A percentile compares a stretch with the other conserved stretches of the same genome.
Evolutionary conservation across 345 rosid genomes (phyloP).

Genomic region (Barbarea vulgaris): DNA sequence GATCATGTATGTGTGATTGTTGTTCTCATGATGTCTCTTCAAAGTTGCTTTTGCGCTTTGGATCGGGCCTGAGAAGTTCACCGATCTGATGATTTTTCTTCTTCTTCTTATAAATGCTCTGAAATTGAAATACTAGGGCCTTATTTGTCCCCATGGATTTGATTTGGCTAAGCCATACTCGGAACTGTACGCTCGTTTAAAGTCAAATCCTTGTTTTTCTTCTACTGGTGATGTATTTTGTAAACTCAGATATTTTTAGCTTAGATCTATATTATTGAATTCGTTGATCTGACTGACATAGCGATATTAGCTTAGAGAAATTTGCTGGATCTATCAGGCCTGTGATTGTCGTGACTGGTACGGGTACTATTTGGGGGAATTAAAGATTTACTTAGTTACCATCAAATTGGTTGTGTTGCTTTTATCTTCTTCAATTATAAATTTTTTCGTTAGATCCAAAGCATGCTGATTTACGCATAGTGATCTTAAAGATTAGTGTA

Average conservation of each 20-base stretch:
- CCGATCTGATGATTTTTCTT: constrained; percentile 18
- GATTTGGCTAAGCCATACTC: background rate
- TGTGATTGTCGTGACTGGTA: background rate
- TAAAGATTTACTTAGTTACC: background rate
- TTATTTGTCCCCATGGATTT: background rate
- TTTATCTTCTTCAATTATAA: background rate
- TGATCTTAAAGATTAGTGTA: background rate
- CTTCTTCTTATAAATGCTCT: background rate
- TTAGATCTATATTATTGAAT: constrained; percentile 10
- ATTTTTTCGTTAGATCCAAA: background rate
- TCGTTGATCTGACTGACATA: background rate
- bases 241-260: background rate
- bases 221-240: background rate
- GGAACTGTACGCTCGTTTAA: background rate
- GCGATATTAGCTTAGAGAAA: background rate
- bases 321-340: background rate
- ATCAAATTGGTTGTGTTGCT: background rate
- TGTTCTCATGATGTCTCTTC: background rate
- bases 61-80: background rate
- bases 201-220: background rate
- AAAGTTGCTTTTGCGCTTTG: background rate
- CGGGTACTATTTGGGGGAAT: background rate
- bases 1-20: background rate
- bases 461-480: background rate
- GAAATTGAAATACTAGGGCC: background rate